A percentile compares a stretch with the other conserved stretches of the same genome.
Evolutionary conservation across 78 protist species (phyloP).

Genomic region (Dictyostelium capitatum): DNA sequence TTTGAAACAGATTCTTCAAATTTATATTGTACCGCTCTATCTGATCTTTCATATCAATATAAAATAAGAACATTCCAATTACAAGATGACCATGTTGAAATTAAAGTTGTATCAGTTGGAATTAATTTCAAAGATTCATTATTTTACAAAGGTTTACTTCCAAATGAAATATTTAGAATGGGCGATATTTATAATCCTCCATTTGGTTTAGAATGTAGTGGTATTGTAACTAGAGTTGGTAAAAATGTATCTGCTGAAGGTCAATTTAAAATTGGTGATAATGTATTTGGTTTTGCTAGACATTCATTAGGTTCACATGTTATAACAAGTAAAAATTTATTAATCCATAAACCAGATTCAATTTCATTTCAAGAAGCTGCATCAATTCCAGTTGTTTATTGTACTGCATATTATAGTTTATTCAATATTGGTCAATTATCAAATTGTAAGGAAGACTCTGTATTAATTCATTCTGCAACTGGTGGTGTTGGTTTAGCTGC

Average conservation of each 20-base stretch:
- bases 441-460: conserved; percentile 28
- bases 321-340: conserved; percentile 9
- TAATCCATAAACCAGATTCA: conserved; percentile 29
- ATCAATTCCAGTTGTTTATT: conserved; percentile 53
- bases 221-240: conserved; percentile 46
- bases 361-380: conserved; percentile 54
- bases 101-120: conserved; percentile 34
- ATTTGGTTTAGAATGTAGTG: conserved; percentile 77
- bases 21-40: neutral
- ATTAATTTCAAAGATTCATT: conserved; percentile 73
- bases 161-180: conserved; percentile 55
- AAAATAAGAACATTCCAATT: neutral
- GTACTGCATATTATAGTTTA: conserved; percentile 63
- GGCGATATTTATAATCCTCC: conserved; percentile 71
- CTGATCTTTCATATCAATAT: conserved; percentile 12
- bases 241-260: neutral
- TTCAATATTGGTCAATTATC: conserved; percentile 52
- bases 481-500: conserved; percentile 94
- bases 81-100: neutral
- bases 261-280: conserved; percentile 40
- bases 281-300: conserved; percentile 65
- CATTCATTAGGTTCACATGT: conserved; percentile 55
- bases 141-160: conserved; percentile 29
- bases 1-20: conserved; percentile 3
- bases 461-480: conserved; percentile 88